phyloP scores from a whole-genome alignment of 495 filamentous ascomycete species.

The Margaritispora aquatica region DNA sequence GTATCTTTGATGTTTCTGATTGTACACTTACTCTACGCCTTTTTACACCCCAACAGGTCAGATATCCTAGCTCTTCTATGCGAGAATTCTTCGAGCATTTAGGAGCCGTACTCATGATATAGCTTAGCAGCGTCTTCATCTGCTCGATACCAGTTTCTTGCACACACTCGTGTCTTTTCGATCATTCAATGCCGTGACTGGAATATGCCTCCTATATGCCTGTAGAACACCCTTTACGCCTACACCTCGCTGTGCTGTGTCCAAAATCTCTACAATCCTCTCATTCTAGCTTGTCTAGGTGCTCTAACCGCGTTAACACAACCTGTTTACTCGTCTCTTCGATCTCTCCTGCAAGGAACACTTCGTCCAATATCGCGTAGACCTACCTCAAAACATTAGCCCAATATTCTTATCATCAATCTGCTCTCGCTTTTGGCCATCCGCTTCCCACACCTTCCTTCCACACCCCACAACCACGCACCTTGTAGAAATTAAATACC shows the following conservation, averaged over 20 bases:
- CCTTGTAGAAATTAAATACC: constrained; percentile 97
- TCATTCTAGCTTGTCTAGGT: constrained; percentile 92
- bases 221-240: too few species aligned
- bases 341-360: constrained; percentile 93
- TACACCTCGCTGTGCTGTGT: not conserved
- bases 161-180: not conserved
- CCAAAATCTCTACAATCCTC: not conserved
- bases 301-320: constrained; percentile 87
- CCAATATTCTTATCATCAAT: not conserved
- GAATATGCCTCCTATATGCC: not conserved
- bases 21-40: too few species aligned
- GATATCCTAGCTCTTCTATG: too few species aligned
- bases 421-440: not conserved
- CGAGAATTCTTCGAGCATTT: too few species aligned
- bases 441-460: not conserved
- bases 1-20: too few species aligned
- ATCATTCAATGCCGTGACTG: not conserved
- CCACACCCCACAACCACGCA: constrained; percentile 26
- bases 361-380: constrained; percentile 96
- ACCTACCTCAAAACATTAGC: constrained; percentile 48
- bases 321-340: constrained; percentile 99
- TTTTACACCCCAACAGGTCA: too few species aligned
- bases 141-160: not conserved
- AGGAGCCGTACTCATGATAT: too few species aligned
- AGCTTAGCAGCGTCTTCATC: not conserved